These are phyloP conservation scores for Irpex sp. DNA, from an alignment of 1,284 basidiomycete species.

Conservation along the genomic window DNA sequence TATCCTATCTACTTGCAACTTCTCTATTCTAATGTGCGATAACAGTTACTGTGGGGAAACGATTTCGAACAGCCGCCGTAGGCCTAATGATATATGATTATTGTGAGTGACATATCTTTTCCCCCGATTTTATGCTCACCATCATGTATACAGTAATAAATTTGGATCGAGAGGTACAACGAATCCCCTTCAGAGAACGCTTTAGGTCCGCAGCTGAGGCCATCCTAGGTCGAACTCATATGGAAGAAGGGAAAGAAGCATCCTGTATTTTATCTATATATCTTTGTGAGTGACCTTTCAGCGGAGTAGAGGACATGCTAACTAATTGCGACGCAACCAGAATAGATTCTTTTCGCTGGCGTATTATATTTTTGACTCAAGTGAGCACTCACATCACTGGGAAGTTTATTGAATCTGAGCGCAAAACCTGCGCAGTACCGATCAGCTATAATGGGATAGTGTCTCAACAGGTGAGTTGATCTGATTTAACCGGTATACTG, in stretches of 20 bases:
- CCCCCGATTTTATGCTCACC: background rate
- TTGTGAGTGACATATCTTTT: background rate
- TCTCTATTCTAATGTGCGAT: background rate
- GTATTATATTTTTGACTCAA: constrained; percentile 12
- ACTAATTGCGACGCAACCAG: constrained; percentile 4
- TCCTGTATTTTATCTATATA: constrained; percentile 20
- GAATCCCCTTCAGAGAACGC: background rate
- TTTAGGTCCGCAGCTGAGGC: background rate
- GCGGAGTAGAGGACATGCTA: background rate
- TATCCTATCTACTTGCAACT: background rate
- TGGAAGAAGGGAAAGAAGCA: constrained; percentile 15
- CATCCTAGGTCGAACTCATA: constrained; percentile 14
- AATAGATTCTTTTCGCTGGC: constrained; percentile 18
- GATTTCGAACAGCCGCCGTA: constrained; percentile 9
- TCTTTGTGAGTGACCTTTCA: constrained; percentile 19
- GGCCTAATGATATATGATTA: constrained; percentile 12
- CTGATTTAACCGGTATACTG: background rate
- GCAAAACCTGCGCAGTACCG: background rate
- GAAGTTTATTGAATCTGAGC: background rate
- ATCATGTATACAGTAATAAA: constrained; percentile 1
- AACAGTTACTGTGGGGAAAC: constrained; percentile 9
- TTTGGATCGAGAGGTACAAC: constrained; percentile 8
- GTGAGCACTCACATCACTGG: constrained; percentile 1
- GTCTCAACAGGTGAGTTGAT: background rate
- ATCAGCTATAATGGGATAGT: background rate